A percentile compares a stretch with the other conserved stretches of the same genome.
Evolutionary conservation across 768 basidiomycete species (phyloP).

Genomic region (Hydnum rufescens): DNA sequence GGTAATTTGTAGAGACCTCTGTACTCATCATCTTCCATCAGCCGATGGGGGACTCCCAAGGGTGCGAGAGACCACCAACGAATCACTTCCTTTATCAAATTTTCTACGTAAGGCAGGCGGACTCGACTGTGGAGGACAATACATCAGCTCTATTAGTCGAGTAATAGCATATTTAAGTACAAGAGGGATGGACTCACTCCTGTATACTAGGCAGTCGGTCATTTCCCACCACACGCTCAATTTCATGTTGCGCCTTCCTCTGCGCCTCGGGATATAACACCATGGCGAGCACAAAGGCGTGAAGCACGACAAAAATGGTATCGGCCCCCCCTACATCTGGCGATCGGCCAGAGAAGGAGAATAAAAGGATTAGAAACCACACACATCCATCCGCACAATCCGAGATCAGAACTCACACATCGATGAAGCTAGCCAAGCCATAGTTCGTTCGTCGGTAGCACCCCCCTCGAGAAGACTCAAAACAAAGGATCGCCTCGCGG

Average conservation of each 20-base stretch:
- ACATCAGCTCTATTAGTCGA: background rate
- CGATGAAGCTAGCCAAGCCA: too few species aligned
- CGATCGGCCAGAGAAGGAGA: too few species aligned
- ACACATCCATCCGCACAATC: too few species aligned
- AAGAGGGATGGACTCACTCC: slow-evolving; percentile 14
- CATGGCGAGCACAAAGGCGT: too few species aligned
- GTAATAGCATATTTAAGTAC: background rate
- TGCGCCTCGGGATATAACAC: slow-evolving; percentile 13
- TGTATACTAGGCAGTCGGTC: slow-evolving; percentile 16
- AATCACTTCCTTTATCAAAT: slow-evolving; percentile 17
- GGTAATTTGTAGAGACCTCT: too few species aligned
- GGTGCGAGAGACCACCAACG: slow-evolving; percentile 23
- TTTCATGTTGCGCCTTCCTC: slow-evolving; percentile 16
- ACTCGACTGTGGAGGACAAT: background rate
- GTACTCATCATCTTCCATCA: slow-evolving; percentile 2
- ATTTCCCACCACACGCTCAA: slow-evolving; percentile 18
- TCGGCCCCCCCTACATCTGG: too few species aligned
- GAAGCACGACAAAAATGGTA: too few species aligned
- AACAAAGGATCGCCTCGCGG: too few species aligned
- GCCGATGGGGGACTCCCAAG: slow-evolving; percentile 19
- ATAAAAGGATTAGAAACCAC: too few species aligned
- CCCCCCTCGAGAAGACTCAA: too few species aligned
- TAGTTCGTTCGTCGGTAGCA: too few species aligned
- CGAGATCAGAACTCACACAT: too few species aligned
- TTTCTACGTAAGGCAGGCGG: slow-evolving; percentile 20